Evolutionary conservation across 768 basidiomycete genomes (phyloP), one percentile per base, ranked within the genome.

Genomic region (Naganishia vishniacii): DNA sequence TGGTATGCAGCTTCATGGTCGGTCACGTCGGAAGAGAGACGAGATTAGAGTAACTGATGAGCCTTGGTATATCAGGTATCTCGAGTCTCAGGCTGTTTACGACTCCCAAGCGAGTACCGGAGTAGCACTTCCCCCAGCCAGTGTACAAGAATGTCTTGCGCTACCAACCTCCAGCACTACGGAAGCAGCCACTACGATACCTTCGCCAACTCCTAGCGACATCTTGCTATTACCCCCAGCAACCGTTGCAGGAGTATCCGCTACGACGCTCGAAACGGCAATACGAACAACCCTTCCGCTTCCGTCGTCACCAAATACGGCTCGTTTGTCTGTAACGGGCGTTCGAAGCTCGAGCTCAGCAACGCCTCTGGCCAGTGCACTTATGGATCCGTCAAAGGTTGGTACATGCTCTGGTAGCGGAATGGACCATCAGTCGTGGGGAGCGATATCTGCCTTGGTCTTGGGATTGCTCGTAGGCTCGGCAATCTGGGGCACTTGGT

Each of bases 391-490:
- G 7, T 34, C 13, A 34, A 23, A 16, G 5, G 20, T 56, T 6
- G 34, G 34, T 8, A 56, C 53, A 12, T 56, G 53, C 31, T 69
- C 70, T 40, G 73, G 69, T 18, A 66, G 70, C 23, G 67, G 61
- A 13, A 67, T 66, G 67, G 73, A 74, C 53, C 71, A 68, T 62
- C 70, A 71, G 49, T 67, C 62, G 13, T 70, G 69, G 67, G 73
- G 67, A 8, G 64, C 68, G 3, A 37, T 72, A 12, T 46, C 68
- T 7, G 65, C 67, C 4, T 40, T 68, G 3, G 64, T 60, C 4
- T 34, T 69, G 9, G 71, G 69, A 29, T 37, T 66, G 0, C 13
- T 72, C 31, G 13, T 70, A 11, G 72, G 72, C 8, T 41, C 62
- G 3, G 9, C 68, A 16, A 26, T 73, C 3, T 73, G 72, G 72